Evolutionary conservation across 768 basidiomycete species (phyloP).

Genomic region (Daedaleopsis nitida): DNA sequence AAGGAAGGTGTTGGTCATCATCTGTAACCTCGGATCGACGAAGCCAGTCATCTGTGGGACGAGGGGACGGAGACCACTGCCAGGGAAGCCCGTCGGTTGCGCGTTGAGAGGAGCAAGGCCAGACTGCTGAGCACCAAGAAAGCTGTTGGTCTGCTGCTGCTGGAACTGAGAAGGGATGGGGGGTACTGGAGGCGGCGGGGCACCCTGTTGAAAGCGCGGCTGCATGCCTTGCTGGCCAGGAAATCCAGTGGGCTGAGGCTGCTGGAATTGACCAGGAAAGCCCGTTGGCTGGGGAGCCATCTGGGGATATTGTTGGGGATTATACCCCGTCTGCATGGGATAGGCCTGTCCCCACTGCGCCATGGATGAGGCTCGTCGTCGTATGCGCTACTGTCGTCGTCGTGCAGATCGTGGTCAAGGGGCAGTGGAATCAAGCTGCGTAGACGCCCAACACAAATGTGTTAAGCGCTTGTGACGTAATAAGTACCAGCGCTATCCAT

Average conservation of each 20-base stretch:
- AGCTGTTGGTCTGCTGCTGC: slow-evolving; percentile 44
- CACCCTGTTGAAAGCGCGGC: slow-evolving; percentile 50
- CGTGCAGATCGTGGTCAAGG: slow-evolving; percentile 5
- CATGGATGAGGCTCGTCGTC: slow-evolving; percentile 42
- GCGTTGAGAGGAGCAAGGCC: slow-evolving; percentile 46
- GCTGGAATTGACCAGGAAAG: slow-evolving; percentile 37
- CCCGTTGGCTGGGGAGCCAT: slow-evolving; percentile 54
- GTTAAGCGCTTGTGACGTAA: too few species aligned
- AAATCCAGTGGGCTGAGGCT: slow-evolving; percentile 61
- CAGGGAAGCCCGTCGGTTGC: slow-evolving; percentile 63
- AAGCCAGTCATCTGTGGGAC: slow-evolving; percentile 79
- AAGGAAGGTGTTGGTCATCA: slow-evolving; percentile 94
- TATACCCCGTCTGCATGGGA: slow-evolving; percentile 73
- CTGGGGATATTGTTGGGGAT: slow-evolving; percentile 48
- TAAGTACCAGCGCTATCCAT: too few species aligned
- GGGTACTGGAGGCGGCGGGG: slow-evolving; percentile 61
- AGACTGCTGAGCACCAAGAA: slow-evolving; percentile 47
- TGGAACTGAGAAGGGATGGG: slow-evolving; percentile 65
- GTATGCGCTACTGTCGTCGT: slow-evolving; percentile 1
- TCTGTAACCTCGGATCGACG: slow-evolving; percentile 78
- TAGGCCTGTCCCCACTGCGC: slow-evolving; percentile 76
- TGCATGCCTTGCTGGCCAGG: slow-evolving; percentile 41
- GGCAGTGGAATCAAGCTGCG: background rate
- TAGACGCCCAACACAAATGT: background rate
- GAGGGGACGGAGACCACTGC: slow-evolving; percentile 45